These are phyloP conservation scores for Aschersonia sp. DNA, from an alignment of 2,329 filamentous ascomycete genomes.

Conservation along the genomic window DNA sequence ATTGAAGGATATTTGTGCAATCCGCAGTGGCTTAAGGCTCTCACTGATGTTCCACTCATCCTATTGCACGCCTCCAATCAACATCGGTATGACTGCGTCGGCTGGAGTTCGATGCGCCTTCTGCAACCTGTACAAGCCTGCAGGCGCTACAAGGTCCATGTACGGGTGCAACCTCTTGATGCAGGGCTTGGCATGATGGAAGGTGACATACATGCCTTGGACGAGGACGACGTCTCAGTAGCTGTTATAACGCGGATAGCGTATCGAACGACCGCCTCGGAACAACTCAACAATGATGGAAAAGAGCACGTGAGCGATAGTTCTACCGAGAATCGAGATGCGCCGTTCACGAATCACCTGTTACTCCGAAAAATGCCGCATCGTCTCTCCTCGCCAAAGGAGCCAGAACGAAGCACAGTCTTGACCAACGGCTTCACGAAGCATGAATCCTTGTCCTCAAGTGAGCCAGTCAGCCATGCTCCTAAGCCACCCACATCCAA, in stretches of 20 bases:
- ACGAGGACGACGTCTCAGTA: neutral
- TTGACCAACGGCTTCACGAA: no score
- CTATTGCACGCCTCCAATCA: neutral
- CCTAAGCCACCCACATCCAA: neutral
- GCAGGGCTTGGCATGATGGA: neutral
- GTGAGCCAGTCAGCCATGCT: neutral
- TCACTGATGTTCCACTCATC: neutral
- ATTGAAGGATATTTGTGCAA: neutral
- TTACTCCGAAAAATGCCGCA: no score
- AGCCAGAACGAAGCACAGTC: no score
- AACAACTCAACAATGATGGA: neutral
- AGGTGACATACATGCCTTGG: neutral
- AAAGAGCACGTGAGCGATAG: neutral
- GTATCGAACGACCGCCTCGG: neutral
- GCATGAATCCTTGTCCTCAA: no score
- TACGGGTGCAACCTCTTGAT: neutral
- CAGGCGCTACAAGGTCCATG: neutral
- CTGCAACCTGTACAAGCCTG: neutral
- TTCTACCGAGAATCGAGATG: neutral
- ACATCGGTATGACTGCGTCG: neutral
- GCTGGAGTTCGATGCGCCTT: neutral
- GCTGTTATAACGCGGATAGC: neutral
- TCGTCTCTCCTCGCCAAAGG: no score
- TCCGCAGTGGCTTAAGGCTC: neutral
- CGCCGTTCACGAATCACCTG: neutral